These are phyloP conservation scores for Podospora conica DNA, from an alignment of 495 filamentous ascomycete genomes.

Conservation along the genomic window DNA sequence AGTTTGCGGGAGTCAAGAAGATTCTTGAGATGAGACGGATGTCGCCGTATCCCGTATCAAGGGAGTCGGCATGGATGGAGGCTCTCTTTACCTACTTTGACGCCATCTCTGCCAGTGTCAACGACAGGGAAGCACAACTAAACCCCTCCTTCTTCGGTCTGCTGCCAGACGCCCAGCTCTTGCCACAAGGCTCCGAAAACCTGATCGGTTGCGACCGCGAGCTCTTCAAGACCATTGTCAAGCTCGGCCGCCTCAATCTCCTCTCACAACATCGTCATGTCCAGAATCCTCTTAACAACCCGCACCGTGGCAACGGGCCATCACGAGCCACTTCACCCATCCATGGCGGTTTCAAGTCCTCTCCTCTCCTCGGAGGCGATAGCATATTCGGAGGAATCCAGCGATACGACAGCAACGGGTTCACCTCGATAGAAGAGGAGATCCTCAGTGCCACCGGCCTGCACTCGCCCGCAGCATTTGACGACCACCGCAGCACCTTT, in stretches of 20 bases:
- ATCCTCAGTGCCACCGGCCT: slow-evolving; percentile 25
- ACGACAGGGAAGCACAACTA: slow-evolving; percentile 87
- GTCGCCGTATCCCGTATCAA: slow-evolving; percentile 59
- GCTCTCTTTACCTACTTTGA: slow-evolving; percentile 96
- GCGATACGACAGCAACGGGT: slow-evolving; percentile 62
- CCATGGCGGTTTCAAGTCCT: slow-evolving; percentile 47
- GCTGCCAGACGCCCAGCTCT: slow-evolving; percentile 64
- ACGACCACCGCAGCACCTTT: slow-evolving; percentile 57
- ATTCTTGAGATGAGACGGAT: slow-evolving; percentile 74
- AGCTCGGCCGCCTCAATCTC: slow-evolving; percentile 80
- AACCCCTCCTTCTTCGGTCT: slow-evolving; percentile 56
- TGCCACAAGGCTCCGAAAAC: slow-evolving; percentile 57
- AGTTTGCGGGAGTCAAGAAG: slow-evolving; percentile 91
- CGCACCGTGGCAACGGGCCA: slow-evolving; percentile 15
- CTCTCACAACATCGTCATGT: slow-evolving; percentile 69
- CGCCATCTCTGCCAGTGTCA: slow-evolving; percentile 86
- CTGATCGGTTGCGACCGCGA: slow-evolving; percentile 79
- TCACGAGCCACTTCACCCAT: slow-evolving; percentile 31
- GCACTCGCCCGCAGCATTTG: slow-evolving; percentile 35
- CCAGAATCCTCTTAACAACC: slow-evolving; percentile 28
- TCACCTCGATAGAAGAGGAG: slow-evolving; percentile 44
- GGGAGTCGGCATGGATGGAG: slow-evolving; percentile 75
- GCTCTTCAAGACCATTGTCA: slow-evolving; percentile 70
- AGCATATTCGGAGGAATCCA: slow-evolving; percentile 20
- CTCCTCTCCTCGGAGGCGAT: slow-evolving; percentile 14